Evolutionary conservation across 495 filamentous ascomycete species (phyloP), one percentile per base, ranked within the genome.

Genomic region (Penicillium nucicola): DNA sequence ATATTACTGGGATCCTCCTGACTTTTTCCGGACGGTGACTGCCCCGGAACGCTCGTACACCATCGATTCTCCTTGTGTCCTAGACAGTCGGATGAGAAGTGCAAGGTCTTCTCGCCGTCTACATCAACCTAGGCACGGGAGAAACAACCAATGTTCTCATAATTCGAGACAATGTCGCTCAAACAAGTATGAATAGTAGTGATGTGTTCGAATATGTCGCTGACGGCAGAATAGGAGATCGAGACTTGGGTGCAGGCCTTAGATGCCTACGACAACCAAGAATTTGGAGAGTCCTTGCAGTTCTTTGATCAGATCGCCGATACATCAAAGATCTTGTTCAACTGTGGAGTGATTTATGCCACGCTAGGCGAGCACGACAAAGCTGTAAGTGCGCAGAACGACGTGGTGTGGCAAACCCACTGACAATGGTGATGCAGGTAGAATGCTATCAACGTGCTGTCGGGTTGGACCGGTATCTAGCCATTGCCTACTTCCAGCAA

Each of bases 301-400:
- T 77, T 83, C 47, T 99, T 98, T 62, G 87, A 88, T 43, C 77
- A 74, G 47, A 96, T 97, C 60, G 78, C 90, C 45, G 95, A 97
- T 66, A 99, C 93, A 2, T 97, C 95, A 42, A 97, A 96, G 77
- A 99, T 99, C 50, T 76, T 95, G 35, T 99, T 99, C 78, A 99
- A 99, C 66, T 93, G 91, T 71, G 93, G 95, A 45, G 93, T 99
- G 41, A 97, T 99, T 66, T 89, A 93, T 79, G 93, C 93, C 9
- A 97, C 93, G 0, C 73, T 99, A n/a, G 95, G 93, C 51, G 88
- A 97, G 65, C 93, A 99, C 74, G 88, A 89, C 57, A 88, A 85
- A 77, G 93, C 93, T 57, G 93, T 98, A 79, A 62, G 90, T 80
- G 37, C 13, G 38, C 6, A n/a, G 1, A 23, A 17, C 23, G 20